Percentiles rank a stretch among this genome's conserved stretches.
Evolutionary conservation across 2,329 filamentous ascomycete genomes (phyloP).

Genomic region (Macroventuria anomochaeta): DNA sequence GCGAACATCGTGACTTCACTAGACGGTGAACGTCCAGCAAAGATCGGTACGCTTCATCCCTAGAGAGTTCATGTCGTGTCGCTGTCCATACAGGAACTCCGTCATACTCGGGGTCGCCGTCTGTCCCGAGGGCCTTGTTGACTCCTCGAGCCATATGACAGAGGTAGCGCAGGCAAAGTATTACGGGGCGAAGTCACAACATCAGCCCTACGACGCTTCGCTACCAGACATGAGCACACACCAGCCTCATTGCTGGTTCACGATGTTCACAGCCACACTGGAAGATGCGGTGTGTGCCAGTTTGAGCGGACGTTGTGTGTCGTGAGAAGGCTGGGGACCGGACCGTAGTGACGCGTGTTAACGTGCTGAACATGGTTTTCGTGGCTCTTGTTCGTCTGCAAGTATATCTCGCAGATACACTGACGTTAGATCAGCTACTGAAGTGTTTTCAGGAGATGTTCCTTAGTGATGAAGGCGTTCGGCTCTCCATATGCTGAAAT

Average conservation of each 20-base stretch:
- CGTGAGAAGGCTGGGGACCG: too few species aligned
- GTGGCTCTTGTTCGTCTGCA: too few species aligned
- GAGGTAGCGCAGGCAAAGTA: neutral
- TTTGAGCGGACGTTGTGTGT: too few species aligned
- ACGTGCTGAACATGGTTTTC: too few species aligned
- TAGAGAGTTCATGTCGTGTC: neutral
- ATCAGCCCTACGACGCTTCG: neutral
- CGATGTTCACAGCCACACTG: neutral
- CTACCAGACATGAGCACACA: neutral
- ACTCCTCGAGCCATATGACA: neutral
- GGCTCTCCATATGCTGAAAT: too few species aligned
- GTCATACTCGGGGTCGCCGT: neutral
- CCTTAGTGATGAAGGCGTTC: too few species aligned
- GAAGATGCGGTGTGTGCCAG: too few species aligned
- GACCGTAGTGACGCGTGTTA: too few species aligned
- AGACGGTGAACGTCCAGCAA: neutral
- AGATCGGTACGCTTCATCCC: neutral
- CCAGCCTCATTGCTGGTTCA: neutral
- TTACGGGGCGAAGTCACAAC: neutral
- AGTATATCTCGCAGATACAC: too few species aligned
- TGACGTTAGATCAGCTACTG: too few species aligned
- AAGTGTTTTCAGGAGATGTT: too few species aligned
- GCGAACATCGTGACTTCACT: constrained; percentile 2
- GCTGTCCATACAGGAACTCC: neutral
- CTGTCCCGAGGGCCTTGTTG: neutral